Evolutionary conservation across 176 grass and related monocot genomes (phyloP).

Genomic region (Aegilops longissima): DNA sequence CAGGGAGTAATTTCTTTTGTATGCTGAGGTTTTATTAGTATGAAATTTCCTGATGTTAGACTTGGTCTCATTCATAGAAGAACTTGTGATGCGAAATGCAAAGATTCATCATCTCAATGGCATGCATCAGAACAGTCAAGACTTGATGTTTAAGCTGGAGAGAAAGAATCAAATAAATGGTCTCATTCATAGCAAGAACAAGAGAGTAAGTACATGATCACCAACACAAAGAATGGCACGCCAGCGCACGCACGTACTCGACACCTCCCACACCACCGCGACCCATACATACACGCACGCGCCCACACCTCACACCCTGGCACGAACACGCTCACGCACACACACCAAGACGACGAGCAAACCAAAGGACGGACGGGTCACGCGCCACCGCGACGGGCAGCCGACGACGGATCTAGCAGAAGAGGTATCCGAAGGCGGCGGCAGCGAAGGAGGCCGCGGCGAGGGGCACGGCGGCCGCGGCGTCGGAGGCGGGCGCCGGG

Average conservation of each 20-base stretch:
- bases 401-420: constrained; percentile 36
- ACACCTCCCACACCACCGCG: constrained; percentile 25
- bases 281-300: constrained; percentile 31
- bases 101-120: not conserved
- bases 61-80: not conserved
- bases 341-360: not conserved
- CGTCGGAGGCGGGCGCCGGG: constrained; percentile 45
- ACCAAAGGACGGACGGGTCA: not conserved
- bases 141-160: not conserved
- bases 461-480: constrained; percentile 34
- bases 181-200: constrained; percentile 35
- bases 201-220: constrained; percentile 22
- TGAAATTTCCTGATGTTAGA: not conserved
- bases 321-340: not conserved
- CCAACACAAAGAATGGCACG: constrained; percentile 35
- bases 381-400: not conserved
- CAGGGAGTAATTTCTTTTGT: not conserved
- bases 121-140: not conserved
- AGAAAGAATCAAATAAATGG: constrained; percentile 65
- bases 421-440: constrained; percentile 49
- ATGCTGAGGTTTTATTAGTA: not conserved
- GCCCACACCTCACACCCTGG: not conserved
- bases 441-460: constrained; percentile 48
- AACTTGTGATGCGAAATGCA: not conserved
- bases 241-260: constrained; percentile 21